Conservation (phyloP, 495 filamentous ascomycete genomes). For the Talaromyces borbonicus region DNA sequence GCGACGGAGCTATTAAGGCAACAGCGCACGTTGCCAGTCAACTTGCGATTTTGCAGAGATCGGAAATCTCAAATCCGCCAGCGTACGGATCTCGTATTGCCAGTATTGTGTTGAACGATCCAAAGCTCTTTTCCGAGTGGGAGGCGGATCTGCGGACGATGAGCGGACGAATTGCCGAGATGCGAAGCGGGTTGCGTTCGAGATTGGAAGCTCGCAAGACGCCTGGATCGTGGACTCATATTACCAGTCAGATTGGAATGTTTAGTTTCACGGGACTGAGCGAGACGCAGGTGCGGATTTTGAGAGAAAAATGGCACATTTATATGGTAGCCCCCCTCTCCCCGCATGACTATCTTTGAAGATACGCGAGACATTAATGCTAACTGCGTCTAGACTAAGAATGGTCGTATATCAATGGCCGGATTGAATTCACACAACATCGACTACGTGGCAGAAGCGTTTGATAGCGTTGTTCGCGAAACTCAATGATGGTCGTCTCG, state of each 20-base stretch:
- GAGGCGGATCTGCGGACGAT: slow-evolving; percentile 86
- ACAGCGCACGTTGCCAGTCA: slow-evolving; percentile 65
- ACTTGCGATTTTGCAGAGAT: slow-evolving; percentile 88
- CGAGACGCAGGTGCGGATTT: slow-evolving; percentile 73
- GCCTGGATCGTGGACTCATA: slow-evolving; percentile 89
- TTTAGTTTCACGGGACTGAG: slow-evolving; percentile 92
- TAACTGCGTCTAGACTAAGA: slow-evolving; percentile 60
- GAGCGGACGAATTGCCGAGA: slow-evolving; percentile 85
- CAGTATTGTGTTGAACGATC: slow-evolving; percentile 71
- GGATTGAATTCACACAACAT: slow-evolving; percentile 86
- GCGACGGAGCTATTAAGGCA: not conserved
- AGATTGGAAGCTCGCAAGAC: slow-evolving; percentile 73
- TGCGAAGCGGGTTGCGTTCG: slow-evolving; percentile 64
- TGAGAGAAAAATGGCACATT: slow-evolving; percentile 74
- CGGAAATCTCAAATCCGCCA: slow-evolving; percentile 93
- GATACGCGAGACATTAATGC: not conserved
- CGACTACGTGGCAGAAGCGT: slow-evolving; percentile 81
- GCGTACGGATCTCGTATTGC: slow-evolving; percentile 90
- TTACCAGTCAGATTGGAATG: slow-evolving; percentile 99
- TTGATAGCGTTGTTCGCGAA: slow-evolving; percentile 77
- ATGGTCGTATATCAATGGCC: slow-evolving; percentile 94
- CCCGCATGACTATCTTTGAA: not conserved
- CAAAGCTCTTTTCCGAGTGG: slow-evolving; percentile 80
- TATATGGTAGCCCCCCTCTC: slow-evolving; percentile 58
- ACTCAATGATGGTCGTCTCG: slow-evolving; percentile 24